Base-by-base conservation (phyloP, 441 rosid genomes). In the Gossypium aridum region DNA sequence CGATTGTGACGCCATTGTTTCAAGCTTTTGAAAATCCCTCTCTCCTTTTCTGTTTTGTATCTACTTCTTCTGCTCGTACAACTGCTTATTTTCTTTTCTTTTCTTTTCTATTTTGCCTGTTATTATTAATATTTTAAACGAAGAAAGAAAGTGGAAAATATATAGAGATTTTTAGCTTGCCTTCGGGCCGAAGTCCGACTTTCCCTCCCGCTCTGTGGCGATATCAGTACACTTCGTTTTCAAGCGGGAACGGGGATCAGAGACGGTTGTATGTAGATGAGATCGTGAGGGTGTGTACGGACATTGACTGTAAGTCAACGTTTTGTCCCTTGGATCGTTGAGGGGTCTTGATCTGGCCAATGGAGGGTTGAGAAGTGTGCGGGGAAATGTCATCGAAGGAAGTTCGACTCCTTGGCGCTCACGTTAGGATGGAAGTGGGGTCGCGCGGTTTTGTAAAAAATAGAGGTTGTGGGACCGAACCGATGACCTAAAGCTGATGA, bases 1-100 rank as follows among this genome's bases (percentile, higher is more conserved):
- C 10, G 91, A 77, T 12, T 84, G 53, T 28, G 76, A 51, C 80
- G 63, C 84, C 94, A 85, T 90, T 80, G 59, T 74, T 64, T 31
- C 45, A 69, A 78, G 66, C 26, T 53, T 54, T 17, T 37, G 45
- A 28, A 67, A 66, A 67, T 4, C 61, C 51, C 47, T n/a, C 57
- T 25, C 43, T 13, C 17, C 14, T 12, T 20, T 2, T 25, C 65
- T 39, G 17, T 7, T 10, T 19, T 14, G 65, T 25, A 17, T 23
- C 54, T 73, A 45, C 69, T n/a, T 14, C 64, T 28, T 17, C 69
- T 61, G 43, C 56, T 22, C 56, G 37, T 16, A 69, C 16, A 14
- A 26, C 45, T 68, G 72, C 14, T 28, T 12, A 1, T 34, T 34
- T 1, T 31, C 7, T 31, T 31, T 34, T 28, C 6, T 4, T 53